Conservation (phyloP, 2,329 filamentous ascomycete species). For the Paraconiothyrium brasiliense region DNA sequence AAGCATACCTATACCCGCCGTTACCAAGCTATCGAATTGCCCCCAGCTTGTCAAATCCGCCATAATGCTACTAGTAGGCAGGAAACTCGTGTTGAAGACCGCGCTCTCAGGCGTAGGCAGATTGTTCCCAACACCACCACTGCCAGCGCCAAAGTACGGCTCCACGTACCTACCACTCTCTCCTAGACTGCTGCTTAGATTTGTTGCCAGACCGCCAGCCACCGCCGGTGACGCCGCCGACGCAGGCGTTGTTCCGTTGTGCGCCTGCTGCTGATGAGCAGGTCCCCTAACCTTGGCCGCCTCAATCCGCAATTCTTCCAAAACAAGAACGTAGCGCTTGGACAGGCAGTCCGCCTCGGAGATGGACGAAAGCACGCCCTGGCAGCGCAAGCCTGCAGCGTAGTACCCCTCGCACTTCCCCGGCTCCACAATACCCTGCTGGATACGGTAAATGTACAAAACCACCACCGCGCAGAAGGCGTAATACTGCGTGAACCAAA, state of each 20-base stretch:
- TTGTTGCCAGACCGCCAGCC: background rate
- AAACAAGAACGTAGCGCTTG: constrained; percentile 61
- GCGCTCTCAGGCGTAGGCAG: constrained; percentile 44
- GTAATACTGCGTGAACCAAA: constrained; percentile 65
- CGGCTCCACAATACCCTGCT: constrained; percentile 56
- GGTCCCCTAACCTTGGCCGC: constrained; percentile 31
- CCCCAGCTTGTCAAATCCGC: constrained; percentile 50
- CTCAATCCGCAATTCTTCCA: constrained; percentile 62
- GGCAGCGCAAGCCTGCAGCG: constrained; percentile 53
- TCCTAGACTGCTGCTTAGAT: constrained; percentile 19
- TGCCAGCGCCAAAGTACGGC: constrained; percentile 24
- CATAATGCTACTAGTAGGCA: constrained; percentile 38
- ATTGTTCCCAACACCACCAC: constrained; percentile 18
- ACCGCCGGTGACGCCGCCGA: background rate
- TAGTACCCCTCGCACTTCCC: constrained; percentile 61
- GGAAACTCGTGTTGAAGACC: constrained; percentile 32
- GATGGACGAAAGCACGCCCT: constrained; percentile 47
- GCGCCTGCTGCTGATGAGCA: background rate
- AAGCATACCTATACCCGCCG: constrained; percentile 44
- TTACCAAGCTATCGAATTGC: constrained; percentile 50
- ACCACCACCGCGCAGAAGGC: constrained; percentile 65
- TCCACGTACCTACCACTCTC: constrained; percentile 24
- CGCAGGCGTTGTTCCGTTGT: constrained; percentile 9
- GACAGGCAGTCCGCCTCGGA: constrained; percentile 45
- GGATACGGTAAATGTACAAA: constrained; percentile 64